Conservation (phyloP, 148 eudicot genomes). For the Rhododendron ovatum region DNA sequence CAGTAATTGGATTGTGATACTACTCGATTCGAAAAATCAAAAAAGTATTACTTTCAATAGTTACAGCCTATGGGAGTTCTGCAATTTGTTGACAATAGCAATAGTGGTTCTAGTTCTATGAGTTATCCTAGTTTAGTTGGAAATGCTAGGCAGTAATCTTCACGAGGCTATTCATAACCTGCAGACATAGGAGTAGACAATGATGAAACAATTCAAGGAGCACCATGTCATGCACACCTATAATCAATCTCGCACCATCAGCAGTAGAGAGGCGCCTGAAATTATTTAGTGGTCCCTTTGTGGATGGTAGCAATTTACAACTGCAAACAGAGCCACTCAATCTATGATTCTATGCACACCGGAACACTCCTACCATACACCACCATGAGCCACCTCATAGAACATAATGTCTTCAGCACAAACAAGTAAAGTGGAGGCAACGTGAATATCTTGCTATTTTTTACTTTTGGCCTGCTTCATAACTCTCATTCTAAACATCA, state of each 20-base stretch:
- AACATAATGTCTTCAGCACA: neutral
- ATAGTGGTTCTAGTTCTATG: neutral
- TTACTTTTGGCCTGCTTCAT: neutral
- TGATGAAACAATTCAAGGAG: neutral
- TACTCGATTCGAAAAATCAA: neutral
- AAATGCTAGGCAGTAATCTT: neutral
- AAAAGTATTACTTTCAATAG: neutral
- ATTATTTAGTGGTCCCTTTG: neutral
- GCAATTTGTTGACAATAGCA: neutral
- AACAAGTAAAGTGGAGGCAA: neutral
- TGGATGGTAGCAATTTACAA: neutral
- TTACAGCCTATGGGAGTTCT: neutral
- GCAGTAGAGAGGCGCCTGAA: neutral
- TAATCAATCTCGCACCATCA: neutral
- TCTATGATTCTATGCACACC: neutral
- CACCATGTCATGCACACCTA: neutral
- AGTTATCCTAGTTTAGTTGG: neutral
- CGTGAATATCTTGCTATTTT: neutral
- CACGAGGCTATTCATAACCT: neutral
- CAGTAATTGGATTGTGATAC: neutral
- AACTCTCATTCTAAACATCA: neutral
- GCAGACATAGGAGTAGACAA: neutral
- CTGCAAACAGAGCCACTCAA: neutral
- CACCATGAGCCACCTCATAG: neutral
- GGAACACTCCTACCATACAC: neutral